Conservation (phyloP, 2,329 filamentous ascomycete genomes). For the Neophaeococcomyces mojaviensis region DNA sequence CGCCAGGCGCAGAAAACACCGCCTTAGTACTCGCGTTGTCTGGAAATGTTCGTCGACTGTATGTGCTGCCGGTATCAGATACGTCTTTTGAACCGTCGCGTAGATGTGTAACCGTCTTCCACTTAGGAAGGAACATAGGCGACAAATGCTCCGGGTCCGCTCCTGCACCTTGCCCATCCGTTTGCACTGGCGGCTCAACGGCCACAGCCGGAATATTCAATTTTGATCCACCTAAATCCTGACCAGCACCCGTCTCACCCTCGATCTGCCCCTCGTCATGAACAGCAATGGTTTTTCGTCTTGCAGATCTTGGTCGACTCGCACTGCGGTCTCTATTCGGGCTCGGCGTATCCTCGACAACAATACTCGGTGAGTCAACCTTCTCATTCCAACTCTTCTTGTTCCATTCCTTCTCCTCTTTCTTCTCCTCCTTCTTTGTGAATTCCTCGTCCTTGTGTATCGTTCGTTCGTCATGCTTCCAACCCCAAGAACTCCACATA, state of each 20-base stretch:
- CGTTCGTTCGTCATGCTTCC: slow-evolving; percentile 75
- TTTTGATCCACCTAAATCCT: not conserved
- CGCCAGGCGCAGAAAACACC: slow-evolving; percentile 19
- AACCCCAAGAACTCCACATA: slow-evolving; percentile 82
- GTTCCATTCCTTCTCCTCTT: not conserved
- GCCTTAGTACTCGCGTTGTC: slow-evolving; percentile 21
- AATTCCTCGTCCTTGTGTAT: slow-evolving; percentile 36
- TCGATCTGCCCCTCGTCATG: slow-evolving; percentile 20
- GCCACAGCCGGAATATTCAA: not conserved
- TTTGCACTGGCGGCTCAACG: not conserved
- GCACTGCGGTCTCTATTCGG: slow-evolving; percentile 9
- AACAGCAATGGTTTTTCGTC: slow-evolving; percentile 17
- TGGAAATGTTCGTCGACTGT: slow-evolving; percentile 10
- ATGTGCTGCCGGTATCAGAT: slow-evolving; percentile 17
- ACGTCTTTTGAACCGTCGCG: slow-evolving; percentile 11
- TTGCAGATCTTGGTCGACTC: slow-evolving; percentile 8
- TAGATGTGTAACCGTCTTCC: slow-evolving; percentile 18
- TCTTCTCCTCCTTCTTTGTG: not conserved
- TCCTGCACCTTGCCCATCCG: not conserved
- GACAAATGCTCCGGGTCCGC: not conserved
- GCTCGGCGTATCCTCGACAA: slow-evolving; percentile 4
- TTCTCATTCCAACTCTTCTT: not conserved
- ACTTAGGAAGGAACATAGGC: slow-evolving; percentile 16
- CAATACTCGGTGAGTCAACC: not conserved
- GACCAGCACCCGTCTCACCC: slow-evolving; percentile 1